Conservation (phyloP, 495 filamentous ascomycete genomes). For the Talaromyces adpressus region DNA sequence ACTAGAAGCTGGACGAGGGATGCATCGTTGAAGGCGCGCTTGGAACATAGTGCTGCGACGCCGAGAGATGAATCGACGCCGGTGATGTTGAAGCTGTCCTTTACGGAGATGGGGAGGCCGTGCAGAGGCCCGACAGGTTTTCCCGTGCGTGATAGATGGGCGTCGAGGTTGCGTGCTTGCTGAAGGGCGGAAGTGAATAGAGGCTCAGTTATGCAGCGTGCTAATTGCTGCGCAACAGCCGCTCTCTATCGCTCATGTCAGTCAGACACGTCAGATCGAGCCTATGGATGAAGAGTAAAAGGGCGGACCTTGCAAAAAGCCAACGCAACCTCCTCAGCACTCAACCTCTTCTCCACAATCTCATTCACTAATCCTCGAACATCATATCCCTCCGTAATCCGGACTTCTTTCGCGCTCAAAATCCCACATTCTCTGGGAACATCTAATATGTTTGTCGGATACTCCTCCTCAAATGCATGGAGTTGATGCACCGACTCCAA, state of each 20-base stretch:
- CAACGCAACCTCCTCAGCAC: constrained; percentile 37
- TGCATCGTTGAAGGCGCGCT: neutral
- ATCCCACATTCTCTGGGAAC: constrained; percentile 5
- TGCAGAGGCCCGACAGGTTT: constrained; percentile 54
- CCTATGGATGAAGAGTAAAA: no score
- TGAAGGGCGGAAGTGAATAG: constrained; percentile 45
- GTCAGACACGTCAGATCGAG: neutral
- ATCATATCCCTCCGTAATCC: constrained; percentile 6
- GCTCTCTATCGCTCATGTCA: neutral
- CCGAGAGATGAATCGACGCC: constrained; percentile 38
- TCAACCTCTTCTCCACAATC: constrained; percentile 37
- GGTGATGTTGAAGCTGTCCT: constrained; percentile 57
- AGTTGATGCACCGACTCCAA: constrained; percentile 34
- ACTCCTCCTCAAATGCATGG: constrained; percentile 12
- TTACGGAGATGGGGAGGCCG: constrained; percentile 48
- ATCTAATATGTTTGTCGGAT: neutral
- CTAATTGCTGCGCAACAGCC: constrained; percentile 10
- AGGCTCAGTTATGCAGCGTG: constrained; percentile 59
- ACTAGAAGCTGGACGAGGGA: constrained; percentile 14
- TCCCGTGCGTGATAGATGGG: constrained; percentile 26
- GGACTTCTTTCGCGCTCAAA: neutral
- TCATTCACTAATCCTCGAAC: neutral
- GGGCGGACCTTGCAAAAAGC: constrained; percentile 43
- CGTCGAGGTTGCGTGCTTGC: constrained; percentile 34
- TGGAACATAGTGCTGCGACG: neutral